Evolutionary conservation across 352 stramenopile species (phyloP).

Genomic region (Pythium dissotocum): DNA sequence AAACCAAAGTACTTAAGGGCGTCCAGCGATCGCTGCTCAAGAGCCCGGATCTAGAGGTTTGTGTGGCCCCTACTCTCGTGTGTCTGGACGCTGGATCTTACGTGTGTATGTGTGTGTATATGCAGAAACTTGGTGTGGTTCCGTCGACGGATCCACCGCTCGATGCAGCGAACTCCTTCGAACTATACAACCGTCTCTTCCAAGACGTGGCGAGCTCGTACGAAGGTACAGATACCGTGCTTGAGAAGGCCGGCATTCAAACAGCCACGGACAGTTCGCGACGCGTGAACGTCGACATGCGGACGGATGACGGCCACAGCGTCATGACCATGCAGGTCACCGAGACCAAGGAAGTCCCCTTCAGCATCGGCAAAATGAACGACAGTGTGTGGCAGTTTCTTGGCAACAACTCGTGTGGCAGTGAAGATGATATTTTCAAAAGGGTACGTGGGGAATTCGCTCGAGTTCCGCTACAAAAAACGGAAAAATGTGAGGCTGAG

Average conservation of each 20-base stretch:
- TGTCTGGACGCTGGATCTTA: neutral
- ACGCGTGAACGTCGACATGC: slow-evolving; percentile 55
- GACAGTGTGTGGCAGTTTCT: slow-evolving; percentile 43
- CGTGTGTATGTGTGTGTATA: neutral
- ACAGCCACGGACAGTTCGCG: slow-evolving; percentile 23
- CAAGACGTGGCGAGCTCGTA: slow-evolving; percentile 38
- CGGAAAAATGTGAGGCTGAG: no score
- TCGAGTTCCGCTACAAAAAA: no score
- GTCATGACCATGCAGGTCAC: slow-evolving; percentile 49
- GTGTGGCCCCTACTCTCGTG: neutral
- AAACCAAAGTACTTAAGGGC: slow-evolving; percentile 25
- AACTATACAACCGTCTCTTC: slow-evolving; percentile 45
- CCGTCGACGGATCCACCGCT: neutral
- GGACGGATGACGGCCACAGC: slow-evolving; percentile 31
- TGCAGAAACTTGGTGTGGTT: slow-evolving; percentile 30
- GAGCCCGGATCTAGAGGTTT: slow-evolving; percentile 27
- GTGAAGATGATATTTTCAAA: slow-evolving; percentile 31
- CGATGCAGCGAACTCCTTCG: neutral
- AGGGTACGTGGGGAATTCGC: slow-evolving; percentile 25
- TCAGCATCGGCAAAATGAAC: slow-evolving; percentile 32
- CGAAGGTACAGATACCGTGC: slow-evolving; percentile 30
- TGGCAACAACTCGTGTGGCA: slow-evolving; percentile 14
- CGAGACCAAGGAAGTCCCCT: slow-evolving; percentile 39
- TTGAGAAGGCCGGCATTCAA: slow-evolving; percentile 33
- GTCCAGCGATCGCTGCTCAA: slow-evolving; percentile 27